Percentiles rank a stretch among this genome's conserved stretches.
phyloP scores from a whole-genome alignment of 2,329 filamentous ascomycete genomes.

The Metarhizium robertsii region DNA sequence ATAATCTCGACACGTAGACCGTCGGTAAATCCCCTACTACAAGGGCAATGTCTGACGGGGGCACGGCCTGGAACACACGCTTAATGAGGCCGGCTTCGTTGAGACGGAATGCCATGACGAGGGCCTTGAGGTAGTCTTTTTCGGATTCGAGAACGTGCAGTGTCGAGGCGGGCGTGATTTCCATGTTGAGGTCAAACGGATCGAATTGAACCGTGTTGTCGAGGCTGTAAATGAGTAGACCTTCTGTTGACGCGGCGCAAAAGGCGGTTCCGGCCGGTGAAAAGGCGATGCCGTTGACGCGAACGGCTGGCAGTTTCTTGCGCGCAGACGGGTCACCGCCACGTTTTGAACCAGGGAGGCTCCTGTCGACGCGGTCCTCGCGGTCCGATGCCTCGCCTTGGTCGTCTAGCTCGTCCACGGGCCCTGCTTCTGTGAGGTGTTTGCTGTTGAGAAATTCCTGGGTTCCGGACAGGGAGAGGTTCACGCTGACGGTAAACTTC shows the following conservation, averaged over 20 bases:
- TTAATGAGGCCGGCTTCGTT: slow-evolving; percentile 78
- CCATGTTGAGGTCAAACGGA: slow-evolving; percentile 90
- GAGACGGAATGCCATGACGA: slow-evolving; percentile 95
- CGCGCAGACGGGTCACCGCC: slow-evolving; percentile 73
- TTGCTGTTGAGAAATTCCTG: slow-evolving; percentile 96
- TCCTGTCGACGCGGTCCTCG: slow-evolving; percentile 71
- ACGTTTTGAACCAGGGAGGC: slow-evolving; percentile 76
- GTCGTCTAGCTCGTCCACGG: slow-evolving; percentile 75
- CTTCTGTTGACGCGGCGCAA: slow-evolving; percentile 91
- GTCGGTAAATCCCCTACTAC: slow-evolving; percentile 71
- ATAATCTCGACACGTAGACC: slow-evolving; percentile 76
- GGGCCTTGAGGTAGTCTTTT: slow-evolving; percentile 77
- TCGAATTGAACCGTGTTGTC: slow-evolving; percentile 82
- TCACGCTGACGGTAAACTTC: slow-evolving; percentile 92
- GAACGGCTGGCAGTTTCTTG: slow-evolving; percentile 69
- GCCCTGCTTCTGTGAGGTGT: slow-evolving; percentile 82
- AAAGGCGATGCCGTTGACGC: slow-evolving; percentile 77
- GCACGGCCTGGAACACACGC: slow-evolving; percentile 76
- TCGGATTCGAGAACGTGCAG: slow-evolving; percentile 58
- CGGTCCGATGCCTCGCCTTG: slow-evolving; percentile 81
- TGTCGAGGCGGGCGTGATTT: slow-evolving; percentile 81
- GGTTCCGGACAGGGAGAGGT: slow-evolving; percentile 89
- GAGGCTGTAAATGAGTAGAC: slow-evolving; percentile 84
- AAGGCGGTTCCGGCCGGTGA: slow-evolving; percentile 83
- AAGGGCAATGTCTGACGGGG: slow-evolving; percentile 63